Evolutionary conservation across 108 stramenopile genomes (phyloP), one percentile per base, ranked within the genome.

Genomic region (Bacterosira constricta): DNA sequence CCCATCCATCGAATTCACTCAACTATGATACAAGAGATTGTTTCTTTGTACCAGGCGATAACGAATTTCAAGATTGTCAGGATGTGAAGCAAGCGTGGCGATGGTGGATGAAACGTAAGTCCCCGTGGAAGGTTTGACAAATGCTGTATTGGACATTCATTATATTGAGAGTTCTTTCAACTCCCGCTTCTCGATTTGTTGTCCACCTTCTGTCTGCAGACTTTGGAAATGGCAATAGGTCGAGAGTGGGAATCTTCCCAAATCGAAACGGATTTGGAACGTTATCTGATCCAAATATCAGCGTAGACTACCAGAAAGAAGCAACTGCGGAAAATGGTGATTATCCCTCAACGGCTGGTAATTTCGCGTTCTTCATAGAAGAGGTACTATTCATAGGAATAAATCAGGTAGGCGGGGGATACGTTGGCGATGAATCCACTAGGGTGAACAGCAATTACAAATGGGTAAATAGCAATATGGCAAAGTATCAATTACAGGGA

Each of bases 91-190:
- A 23, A 25, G 74, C 73, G 1, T 60, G 61, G 27, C 1, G 36
- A 3, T 75, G 62, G 39, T 75, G 74, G 74, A 75, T 75, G 74
- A 66, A 75, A 31, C 32, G 55, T 56, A 38, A 56, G 55, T 56
- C 31, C 18, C 25, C 1, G 6, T 13, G 5, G 21, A 18, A 18
- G 23, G 4, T 4, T 18, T 6, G n/a, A 18, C 5, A 47, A 47
- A 1, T 17, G 2, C 17, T 5, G 5, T 44, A 13, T 44, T 17
- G 17, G 17, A 44, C 42, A 2, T 6, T 44, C 46, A 45, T 45
- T 47, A 5, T 18, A 47, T 18, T 3, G 46, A 47, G 21, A 47
- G 46, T 47, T 47, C 46, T 47, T 23, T 23, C 46, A 47, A 47
- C 3, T 2, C 1, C 20, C 46, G 20, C 46, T 2, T 18, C 46